Evolutionary conservation across 345 rosid species (phyloP).

Genomic region (Orychophragmus violaceus): DNA sequence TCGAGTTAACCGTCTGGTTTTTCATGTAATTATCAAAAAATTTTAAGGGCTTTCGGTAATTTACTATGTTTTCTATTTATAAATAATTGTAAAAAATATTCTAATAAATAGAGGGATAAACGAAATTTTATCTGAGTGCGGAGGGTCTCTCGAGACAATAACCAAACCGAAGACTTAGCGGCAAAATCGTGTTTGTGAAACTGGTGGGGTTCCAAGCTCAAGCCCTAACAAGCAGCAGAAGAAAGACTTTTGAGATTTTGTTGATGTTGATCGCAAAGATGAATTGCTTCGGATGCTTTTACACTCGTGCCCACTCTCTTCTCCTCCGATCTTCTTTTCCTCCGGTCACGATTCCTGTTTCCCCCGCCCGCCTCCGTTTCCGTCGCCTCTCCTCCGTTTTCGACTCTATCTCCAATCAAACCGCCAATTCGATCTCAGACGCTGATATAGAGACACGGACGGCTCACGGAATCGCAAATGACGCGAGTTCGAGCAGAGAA

Average conservation of each 20-base stretch:
- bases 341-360: neutral
- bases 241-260: neutral
- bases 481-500: conserved; percentile 10
- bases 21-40: too few species aligned
- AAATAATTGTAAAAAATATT: too few species aligned
- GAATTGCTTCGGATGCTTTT: conserved; percentile 20
- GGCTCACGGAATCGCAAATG: neutral
- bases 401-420: conserved; percentile 14
- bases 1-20: too few species aligned
- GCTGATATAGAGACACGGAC: neutral
- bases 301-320: conserved; percentile 22
- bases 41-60: too few species aligned
- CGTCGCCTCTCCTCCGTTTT: conserved; percentile 35
- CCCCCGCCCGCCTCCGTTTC: conserved; percentile 3
- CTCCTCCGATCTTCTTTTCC: conserved; percentile 5
- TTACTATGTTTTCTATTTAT: too few species aligned
- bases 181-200: neutral
- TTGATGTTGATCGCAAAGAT: conserved; percentile 6
- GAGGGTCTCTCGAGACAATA: too few species aligned
- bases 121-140: too few species aligned
- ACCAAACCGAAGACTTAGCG: neutral
- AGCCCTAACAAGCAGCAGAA: neutral
- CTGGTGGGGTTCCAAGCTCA: neutral
- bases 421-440: neutral
- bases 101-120: too few species aligned